These are phyloP conservation scores for Selaginella tamariscina DNA, from an alignment of 75 land plant genomes.

Conservation along the genomic window DNA sequence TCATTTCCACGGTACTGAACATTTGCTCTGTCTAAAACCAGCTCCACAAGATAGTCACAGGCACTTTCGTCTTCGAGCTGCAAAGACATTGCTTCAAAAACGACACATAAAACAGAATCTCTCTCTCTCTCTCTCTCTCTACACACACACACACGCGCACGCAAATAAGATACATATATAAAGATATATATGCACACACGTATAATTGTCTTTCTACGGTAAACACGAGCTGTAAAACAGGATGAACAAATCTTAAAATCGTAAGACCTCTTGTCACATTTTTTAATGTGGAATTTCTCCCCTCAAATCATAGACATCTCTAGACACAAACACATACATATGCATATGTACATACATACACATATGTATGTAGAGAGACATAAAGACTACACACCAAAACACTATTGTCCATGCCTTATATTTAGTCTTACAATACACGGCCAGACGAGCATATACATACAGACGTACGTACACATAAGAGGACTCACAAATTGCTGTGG, in stretches of 20 bases:
- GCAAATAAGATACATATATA: too few species aligned
- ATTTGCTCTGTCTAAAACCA: constrained; percentile 47
- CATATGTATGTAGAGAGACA: background rate
- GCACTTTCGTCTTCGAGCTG: constrained; percentile 49
- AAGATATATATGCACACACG: too few species aligned
- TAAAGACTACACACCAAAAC: background rate
- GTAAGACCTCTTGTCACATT: background rate
- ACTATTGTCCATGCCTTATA: background rate
- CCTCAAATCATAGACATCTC: background rate
- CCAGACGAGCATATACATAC: background rate
- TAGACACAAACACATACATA: background rate
- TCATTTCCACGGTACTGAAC: constrained; percentile 48
- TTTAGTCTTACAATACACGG: background rate
- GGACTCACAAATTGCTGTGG: constrained; percentile 65
- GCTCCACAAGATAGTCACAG: constrained; percentile 77
- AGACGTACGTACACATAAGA: constrained; percentile 3
- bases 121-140: too few species aligned
- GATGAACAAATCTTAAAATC: background rate
- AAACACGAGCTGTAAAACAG: too few species aligned
- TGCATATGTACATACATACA: background rate
- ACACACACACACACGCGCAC: too few species aligned
- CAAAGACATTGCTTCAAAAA: too few species aligned
- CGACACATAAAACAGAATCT: too few species aligned
- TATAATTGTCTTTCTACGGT: too few species aligned
- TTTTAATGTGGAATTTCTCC: background rate